Evolutionary conservation across 495 filamentous ascomycete genomes (phyloP), one percentile per base, ranked within the genome.

Genomic region (Zalerion maritima): DNA sequence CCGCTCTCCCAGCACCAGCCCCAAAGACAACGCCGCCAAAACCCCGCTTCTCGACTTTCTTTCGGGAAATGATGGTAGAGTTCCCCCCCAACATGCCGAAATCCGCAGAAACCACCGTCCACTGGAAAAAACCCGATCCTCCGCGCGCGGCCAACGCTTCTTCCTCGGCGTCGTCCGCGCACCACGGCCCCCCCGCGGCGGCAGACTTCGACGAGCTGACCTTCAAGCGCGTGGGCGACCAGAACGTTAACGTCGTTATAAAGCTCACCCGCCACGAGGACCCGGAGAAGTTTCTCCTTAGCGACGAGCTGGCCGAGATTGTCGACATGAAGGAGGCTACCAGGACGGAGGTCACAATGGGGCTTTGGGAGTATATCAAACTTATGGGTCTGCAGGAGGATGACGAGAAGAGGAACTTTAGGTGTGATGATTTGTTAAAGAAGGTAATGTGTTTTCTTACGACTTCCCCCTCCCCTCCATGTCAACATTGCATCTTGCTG

Each of bases 341-440:
- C 10, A 70, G 82, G 8, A 74, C 81, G 20, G 83, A 82, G 18
- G 78, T 83, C 17, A 72, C 92, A 13, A 77, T 87, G 60, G 85
- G 79, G 15, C 68, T 99, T 16, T 96, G 84, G 83, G 83, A 96
- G 47, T 99, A 99, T 47, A 78, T 92, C 38, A 77, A 78, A 35
- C 67, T 79, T 13, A 81, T 80, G 65, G 75, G 73, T 7, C 55
- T 99, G 10, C 80, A 87, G 47, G 87, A 94, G 39, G 82, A 93
- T 32, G 86, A 94, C 14, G 89, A 99, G 46, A 83, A 83, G 61
- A 69, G 89, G 32, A 74, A 74, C 26, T 83, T 99, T 35, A 74
- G 78, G 34, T 96, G 91, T 44, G 89, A 99, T 50, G 74, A 81
- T 11, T 67, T 73, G 11, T 46, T 97, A 33, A 69, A 64, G 58